phyloP scores from a whole-genome alignment of 345 rosid genomes.

The Barbarea vulgaris region DNA sequence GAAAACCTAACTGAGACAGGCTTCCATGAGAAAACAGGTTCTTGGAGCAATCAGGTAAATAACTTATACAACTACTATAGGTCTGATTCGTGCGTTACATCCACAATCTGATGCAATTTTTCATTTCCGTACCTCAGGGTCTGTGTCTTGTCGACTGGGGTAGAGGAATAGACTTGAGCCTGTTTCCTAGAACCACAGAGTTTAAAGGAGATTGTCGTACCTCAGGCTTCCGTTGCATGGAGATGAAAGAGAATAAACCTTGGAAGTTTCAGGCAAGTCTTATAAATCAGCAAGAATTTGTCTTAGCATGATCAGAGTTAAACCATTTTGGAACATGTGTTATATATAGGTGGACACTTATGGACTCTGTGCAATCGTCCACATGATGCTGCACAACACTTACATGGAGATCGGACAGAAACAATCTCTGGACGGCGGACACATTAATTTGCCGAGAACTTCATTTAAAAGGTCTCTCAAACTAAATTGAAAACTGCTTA shows the following conservation, averaged over 20 bases:
- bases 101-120: slow-evolving; percentile 6
- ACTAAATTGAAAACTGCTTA: background rate
- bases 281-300: slow-evolving; percentile 4
- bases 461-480: slow-evolving; percentile 64
- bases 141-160: slow-evolving; percentile 99
- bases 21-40: slow-evolving; percentile 58
- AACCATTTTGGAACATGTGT: slow-evolving; percentile 14
- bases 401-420: slow-evolving; percentile 74
- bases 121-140: slow-evolving; percentile 54
- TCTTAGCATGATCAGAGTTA: slow-evolving; percentile 13
- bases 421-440: slow-evolving; percentile 50
- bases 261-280: slow-evolving; percentile 88
- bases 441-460: slow-evolving; percentile 60
- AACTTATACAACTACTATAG: background rate
- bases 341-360: slow-evolving; percentile 73
- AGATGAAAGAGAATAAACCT: slow-evolving; percentile 87
- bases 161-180: slow-evolving; percentile 81
- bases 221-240: slow-evolving; percentile 86
- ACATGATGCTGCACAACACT: slow-evolving; percentile 80
- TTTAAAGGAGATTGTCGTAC: slow-evolving; percentile 84
- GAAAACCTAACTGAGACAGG: slow-evolving; percentile 61
- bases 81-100: slow-evolving; percentile 12
- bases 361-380: slow-evolving; percentile 79
- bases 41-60: slow-evolving; percentile 78
- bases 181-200: slow-evolving; percentile 61